Evolutionary conservation across 495 filamentous ascomycete species (phyloP).

Genomic region (Neurospora africana): DNA sequence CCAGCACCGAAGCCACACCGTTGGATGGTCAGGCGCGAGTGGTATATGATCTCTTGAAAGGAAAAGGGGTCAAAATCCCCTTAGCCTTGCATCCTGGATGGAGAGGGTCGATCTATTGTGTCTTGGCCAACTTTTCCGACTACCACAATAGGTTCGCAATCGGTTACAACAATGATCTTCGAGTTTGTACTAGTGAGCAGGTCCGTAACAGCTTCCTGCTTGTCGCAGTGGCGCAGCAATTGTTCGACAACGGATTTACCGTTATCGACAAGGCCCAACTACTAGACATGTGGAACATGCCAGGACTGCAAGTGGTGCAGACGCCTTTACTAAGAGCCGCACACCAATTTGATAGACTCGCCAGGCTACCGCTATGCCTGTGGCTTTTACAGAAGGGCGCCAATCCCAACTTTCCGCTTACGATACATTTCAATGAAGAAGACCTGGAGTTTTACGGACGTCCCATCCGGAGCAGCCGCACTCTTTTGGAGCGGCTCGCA

Average conservation of each 20-base stretch:
- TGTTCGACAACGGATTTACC: not conserved
- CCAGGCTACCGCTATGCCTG: not conserved
- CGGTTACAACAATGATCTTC: too few relatives aligned
- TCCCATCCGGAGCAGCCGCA: not conserved
- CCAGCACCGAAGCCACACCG: not conserved
- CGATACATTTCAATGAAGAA: not conserved
- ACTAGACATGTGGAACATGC: not conserved
- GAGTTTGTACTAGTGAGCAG: rapidly evolving
- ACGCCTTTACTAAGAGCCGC: not conserved
- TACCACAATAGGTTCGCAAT: not conserved
- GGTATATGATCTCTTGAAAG: not conserved
- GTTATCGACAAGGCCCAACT: not conserved
- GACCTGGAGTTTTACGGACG: rapidly evolving
- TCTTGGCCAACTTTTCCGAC: not conserved
- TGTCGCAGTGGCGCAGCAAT: not conserved
- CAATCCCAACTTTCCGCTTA: not conserved
- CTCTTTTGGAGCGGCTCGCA: not conserved
- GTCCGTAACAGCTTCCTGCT: not conserved
- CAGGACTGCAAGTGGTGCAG: not conserved
- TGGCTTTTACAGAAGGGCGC: not conserved
- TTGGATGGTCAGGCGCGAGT: not conserved
- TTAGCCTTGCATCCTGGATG: not conserved
- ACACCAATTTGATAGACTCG: rapidly evolving
- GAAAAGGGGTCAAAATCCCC: not conserved
- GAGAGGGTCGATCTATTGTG: not conserved